Evolutionary conservation across 208 protist genomes (phyloP).

Genomic region (Trichomonas tenax): DNA sequence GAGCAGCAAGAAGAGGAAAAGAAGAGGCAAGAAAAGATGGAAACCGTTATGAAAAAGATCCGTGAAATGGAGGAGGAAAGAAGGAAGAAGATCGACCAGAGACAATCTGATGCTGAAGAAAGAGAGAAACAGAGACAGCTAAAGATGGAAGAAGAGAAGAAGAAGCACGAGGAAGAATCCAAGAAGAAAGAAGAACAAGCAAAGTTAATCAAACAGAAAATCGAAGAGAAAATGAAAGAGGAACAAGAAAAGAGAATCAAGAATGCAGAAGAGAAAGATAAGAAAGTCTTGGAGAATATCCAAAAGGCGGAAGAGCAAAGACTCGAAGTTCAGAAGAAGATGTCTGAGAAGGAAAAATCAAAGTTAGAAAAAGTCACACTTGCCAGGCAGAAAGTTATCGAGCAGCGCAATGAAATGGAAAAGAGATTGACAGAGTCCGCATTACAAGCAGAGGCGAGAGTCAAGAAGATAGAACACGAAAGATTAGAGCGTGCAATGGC

Average conservation of each 20-base stretch:
- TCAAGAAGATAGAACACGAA: not conserved
- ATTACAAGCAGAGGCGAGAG: not conserved
- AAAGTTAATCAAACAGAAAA: not conserved
- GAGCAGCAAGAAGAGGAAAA: not conserved
- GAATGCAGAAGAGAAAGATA: not conserved
- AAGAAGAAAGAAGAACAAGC: not conserved
- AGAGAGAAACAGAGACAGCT: not conserved
- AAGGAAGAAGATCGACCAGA: not conserved
- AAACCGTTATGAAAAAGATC: not conserved
- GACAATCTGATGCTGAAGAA: not conserved
- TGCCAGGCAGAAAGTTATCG: not conserved
- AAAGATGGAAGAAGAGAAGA: not conserved
- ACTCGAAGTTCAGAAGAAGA: not conserved
- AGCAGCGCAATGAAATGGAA: not conserved
- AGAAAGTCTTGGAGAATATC: not conserved
- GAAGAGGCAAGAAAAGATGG: not conserved
- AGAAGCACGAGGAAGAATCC: not conserved
- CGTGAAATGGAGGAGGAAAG: not conserved
- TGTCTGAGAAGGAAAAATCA: not conserved
- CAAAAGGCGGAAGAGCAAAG: not conserved
- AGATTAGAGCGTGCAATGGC: not conserved
- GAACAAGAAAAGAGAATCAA: not conserved
- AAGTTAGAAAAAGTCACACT: not conserved
- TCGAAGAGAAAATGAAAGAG: not conserved
- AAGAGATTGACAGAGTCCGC: not conserved